Evolutionary conservation across 768 basidiomycete species (phyloP), one percentile per base, ranked within the genome.

Genomic region (Russula griseocarnosa): DNA sequence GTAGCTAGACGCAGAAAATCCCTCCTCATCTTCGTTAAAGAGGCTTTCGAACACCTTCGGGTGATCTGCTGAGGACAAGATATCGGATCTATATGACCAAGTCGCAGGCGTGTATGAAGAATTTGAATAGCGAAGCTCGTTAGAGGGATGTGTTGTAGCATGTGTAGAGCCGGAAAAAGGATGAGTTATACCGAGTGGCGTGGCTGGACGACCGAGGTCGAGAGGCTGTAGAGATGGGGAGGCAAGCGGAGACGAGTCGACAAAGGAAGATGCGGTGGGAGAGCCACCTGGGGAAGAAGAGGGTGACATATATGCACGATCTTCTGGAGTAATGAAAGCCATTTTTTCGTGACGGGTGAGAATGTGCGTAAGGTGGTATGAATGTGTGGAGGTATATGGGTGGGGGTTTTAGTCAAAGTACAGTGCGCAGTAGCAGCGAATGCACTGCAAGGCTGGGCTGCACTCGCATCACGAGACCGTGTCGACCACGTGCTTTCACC

Each of bases 261-360:
- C 24, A 20, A 44, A 46, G 3, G 65, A 63, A 1, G 62, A 66
- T 11, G 56, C 24, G 9, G 51, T 30, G 1, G 65, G 65, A 7
- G 65, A 66, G n/a, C 61, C 61, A n/a, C 55, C 52, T 0, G 65
- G 65, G 18, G 65, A 66, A 2, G 65, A 66, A 13, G 62, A 66
- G 28, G 65, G 65, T 3, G 65, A 66, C 65, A 66, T 66, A 9
- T 58, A 65, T 63, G 65, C 62, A 47, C 65, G 65, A 20, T 64
- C 65, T 13, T 66, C 65, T 55, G 59, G 54, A 5, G 49, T 65
- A 9, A 61, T 65, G 26, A 61, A 65, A 3, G 59, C 20, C 64
- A 65, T 61, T 30, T 58, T 54, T 28, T n/a, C 32, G 22, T 6
- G 50, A 5, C 18, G 10, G 10, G 3, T 20, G 26, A n/a, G 38